Conservation (phyloP, 2,329 filamentous ascomycete genomes). For the Trichoderma simmonsii region DNA sequence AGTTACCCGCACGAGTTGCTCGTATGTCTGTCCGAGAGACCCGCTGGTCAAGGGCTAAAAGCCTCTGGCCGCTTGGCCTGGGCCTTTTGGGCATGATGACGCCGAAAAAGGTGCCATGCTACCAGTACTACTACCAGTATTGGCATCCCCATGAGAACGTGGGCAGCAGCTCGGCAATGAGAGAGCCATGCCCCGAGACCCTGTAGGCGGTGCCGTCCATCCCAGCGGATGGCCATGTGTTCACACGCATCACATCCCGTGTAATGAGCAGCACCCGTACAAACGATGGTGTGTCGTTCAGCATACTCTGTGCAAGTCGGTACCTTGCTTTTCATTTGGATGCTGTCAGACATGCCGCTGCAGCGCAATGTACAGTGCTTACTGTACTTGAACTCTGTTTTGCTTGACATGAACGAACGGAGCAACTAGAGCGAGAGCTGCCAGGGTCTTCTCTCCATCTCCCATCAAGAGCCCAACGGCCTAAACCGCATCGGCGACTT, state of each 20-base stretch:
- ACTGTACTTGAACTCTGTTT: not conserved
- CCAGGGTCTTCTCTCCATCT: not conserved
- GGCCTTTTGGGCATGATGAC: not conserved
- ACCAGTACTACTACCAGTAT: not conserved
- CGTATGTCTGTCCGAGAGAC: not conserved
- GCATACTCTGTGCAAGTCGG: not conserved
- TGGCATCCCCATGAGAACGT: not conserved
- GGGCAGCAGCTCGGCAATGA: not conserved
- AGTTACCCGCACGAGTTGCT: not conserved
- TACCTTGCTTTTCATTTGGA: not conserved
- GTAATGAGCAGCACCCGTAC: not conserved
- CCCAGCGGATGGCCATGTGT: not conserved
- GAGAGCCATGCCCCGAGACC: not conserved
- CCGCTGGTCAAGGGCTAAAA: slow-evolving; percentile 1
- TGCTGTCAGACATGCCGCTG: slow-evolving; percentile 3
- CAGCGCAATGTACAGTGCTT: not conserved
- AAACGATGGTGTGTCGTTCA: not conserved
- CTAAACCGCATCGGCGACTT: not conserved
- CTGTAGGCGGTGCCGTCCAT: slow-evolving; percentile 2
- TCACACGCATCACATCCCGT: not conserved
- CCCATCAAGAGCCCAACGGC: not conserved
- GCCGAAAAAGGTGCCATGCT: not conserved
- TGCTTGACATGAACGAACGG: not conserved
- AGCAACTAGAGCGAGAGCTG: not conserved
- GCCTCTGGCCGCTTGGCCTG: slow-evolving; percentile 1